A percentile compares a stretch with the other conserved stretches of the same genome.
These are phyloP conservation scores for Fusarium aywerte DNA, from an alignment of 2,329 filamentous ascomycete genomes.

Conservation along the genomic window DNA sequence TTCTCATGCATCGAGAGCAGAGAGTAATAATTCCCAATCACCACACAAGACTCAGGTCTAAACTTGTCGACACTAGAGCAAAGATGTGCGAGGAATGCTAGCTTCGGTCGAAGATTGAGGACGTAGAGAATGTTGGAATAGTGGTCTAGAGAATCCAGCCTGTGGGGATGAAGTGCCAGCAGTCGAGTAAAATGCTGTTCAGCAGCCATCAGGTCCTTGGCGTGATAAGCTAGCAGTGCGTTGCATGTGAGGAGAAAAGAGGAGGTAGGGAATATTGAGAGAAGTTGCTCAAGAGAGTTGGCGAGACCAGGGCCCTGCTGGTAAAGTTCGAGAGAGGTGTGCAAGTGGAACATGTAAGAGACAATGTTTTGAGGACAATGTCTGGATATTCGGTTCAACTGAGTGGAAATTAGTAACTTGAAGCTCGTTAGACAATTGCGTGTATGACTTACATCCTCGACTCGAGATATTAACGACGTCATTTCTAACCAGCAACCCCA, in stretches of 20 bases:
- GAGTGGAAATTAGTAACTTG: constrained; percentile 24
- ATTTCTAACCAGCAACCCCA: constrained; percentile 98
- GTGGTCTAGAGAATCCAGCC: constrained; percentile 91
- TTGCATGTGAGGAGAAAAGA: constrained; percentile 91
- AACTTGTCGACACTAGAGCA: constrained; percentile 95
- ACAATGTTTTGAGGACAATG: constrained; percentile 90
- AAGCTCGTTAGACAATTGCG: constrained; percentile 38
- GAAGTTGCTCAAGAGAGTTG: constrained; percentile 78
- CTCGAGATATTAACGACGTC: constrained; percentile 78
- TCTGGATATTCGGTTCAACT: constrained; percentile 77
- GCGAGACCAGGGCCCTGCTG: constrained; percentile 82
- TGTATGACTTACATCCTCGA: constrained; percentile 76
- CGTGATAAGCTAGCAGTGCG: constrained; percentile 88
- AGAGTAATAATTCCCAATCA: constrained; percentile 97
- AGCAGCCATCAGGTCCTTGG: constrained; percentile 78
- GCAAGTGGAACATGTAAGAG: constrained; percentile 92
- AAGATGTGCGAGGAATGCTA: constrained; percentile 91
- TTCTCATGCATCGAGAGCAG: constrained; percentile 96
- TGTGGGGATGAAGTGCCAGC: constrained; percentile 76
- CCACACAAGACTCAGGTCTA: constrained; percentile 94
- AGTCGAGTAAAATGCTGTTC: constrained; percentile 79
- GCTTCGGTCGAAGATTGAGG: constrained; percentile 84
- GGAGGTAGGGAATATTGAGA: constrained; percentile 85
- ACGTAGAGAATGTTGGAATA: constrained; percentile 99
- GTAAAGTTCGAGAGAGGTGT: constrained; percentile 91